phyloP scores from a whole-genome alignment of 768 basidiomycete genomes.

The Mycena leptocephala region DNA sequence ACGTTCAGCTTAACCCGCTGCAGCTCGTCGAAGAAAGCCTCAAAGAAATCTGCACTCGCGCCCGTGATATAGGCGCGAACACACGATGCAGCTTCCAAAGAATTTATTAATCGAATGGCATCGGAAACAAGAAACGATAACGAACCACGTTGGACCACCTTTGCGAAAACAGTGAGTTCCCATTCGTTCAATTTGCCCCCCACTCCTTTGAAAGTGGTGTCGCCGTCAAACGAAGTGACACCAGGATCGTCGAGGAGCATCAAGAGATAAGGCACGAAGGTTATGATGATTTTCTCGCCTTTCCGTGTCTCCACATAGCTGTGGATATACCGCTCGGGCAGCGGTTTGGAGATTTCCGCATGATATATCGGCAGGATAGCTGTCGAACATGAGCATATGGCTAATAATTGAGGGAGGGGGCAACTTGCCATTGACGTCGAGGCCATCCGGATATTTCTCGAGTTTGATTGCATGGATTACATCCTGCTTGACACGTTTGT shows the following conservation, averaged over 20 bases:
- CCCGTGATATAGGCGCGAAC: slow-evolving; percentile 8
- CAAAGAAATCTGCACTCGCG: background rate
- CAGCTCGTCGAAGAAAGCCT: background rate
- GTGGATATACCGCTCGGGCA: slow-evolving; percentile 18
- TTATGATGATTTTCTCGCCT: slow-evolving; percentile 16
- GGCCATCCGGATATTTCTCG: background rate
- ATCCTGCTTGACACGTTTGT: background rate
- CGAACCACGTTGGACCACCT: slow-evolving; percentile 10
- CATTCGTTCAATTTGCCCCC: slow-evolving; percentile 17
- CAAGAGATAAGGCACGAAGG: slow-evolving; percentile 3
- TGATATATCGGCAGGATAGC: background rate
- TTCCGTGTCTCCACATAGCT: background rate
- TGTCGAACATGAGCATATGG: background rate
- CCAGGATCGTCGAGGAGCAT: slow-evolving; percentile 21
- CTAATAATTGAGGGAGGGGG: too few species aligned
- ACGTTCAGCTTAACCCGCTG: background rate
- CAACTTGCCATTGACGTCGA: background rate
- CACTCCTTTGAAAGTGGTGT: slow-evolving; percentile 18
- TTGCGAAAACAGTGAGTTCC: slow-evolving; percentile 16
- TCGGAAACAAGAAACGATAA: background rate
- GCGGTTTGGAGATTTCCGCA: background rate
- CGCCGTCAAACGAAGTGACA: slow-evolving; percentile 15
- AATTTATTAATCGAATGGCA: background rate
- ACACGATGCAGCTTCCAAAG: background rate
- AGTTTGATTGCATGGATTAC: background rate